Percentiles rank a stretch among this genome's conserved stretches.
Conservation (phyloP, 345 rosid species). For the Geranium brycei region DNA sequence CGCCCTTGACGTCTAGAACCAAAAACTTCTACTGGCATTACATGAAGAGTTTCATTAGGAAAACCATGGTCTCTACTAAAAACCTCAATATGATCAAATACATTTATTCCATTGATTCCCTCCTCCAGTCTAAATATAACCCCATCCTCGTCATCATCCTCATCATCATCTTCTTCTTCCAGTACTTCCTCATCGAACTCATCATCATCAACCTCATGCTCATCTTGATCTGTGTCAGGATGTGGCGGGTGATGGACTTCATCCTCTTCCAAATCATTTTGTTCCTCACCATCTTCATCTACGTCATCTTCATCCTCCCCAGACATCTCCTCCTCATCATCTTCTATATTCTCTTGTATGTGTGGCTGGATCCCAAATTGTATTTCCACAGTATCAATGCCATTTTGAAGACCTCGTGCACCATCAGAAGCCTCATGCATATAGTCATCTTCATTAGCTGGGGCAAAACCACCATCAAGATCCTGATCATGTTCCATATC, state of each 20-base stretch:
- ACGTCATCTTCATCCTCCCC: constrained; percentile 41
- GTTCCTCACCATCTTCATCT: constrained; percentile 47
- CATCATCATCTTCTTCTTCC: constrained; percentile 88
- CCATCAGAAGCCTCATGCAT: constrained; percentile 85
- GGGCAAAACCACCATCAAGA: constrained; percentile 60
- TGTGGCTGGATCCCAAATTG: constrained; percentile 69
- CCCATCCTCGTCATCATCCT: constrained; percentile 83
- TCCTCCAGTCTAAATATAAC: constrained; percentile 80
- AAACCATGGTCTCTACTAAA: constrained; percentile 77
- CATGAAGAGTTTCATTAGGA: constrained; percentile 72
- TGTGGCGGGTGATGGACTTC: constrained; percentile 82
- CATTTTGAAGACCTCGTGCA: constrained; percentile 59
- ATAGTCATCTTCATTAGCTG: constrained; percentile 62
- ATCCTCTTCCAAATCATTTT: constrained; percentile 48
- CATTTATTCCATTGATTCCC: constrained; percentile 80
- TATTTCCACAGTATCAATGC: constrained; percentile 52
- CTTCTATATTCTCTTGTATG: constrained; percentile 69
- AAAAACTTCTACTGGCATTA: constrained; percentile 95
- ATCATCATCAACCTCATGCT: constrained; percentile 88
- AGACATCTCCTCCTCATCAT: constrained; percentile 72
- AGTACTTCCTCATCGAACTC: constrained; percentile 84
- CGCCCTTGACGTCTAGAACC: constrained; percentile 95
- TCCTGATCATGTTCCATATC: constrained; percentile 97
- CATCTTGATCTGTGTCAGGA: constrained; percentile 89
- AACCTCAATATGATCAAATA: constrained; percentile 87